A percentile compares a stretch with the other conserved stretches of the same genome.
phyloP scores from a whole-genome alignment of 1,284 basidiomycete genomes.

The Malassezia slooffiae region DNA sequence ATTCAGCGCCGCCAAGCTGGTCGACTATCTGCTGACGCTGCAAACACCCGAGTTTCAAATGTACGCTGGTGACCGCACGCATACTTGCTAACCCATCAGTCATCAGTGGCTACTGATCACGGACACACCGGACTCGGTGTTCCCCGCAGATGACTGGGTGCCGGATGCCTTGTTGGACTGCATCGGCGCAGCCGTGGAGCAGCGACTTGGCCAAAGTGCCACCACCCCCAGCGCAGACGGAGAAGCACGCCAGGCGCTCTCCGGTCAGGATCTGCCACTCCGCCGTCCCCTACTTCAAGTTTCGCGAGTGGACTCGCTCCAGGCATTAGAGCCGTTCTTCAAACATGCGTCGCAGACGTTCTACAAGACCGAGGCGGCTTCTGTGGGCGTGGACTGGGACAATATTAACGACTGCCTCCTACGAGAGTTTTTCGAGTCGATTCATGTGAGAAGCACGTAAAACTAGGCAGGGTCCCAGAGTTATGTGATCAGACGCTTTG shows the following conservation, averaged over 20 bases:
- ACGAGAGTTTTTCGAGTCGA: slow-evolving; percentile 24
- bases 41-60: slow-evolving; percentile 98
- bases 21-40: slow-evolving; percentile 78
- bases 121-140: slow-evolving; percentile 89
- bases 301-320: slow-evolving; percentile 2
- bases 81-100: slow-evolving; percentile 49
- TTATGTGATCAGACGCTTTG: too few relatives aligned
- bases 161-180: slow-evolving; percentile 77
- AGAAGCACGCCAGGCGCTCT: too few relatives aligned
- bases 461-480: too few relatives aligned
- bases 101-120: slow-evolving; percentile 99
- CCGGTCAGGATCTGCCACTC: slow-evolving; percentile 50
- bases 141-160: slow-evolving; percentile 68
- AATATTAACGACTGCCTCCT: slow-evolving; percentile 24
- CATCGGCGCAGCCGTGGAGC: neutral
- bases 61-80: slow-evolving; percentile 54
- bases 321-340: slow-evolving; percentile 15
- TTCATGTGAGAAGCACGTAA: neutral
- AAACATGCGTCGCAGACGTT: slow-evolving; percentile 4
- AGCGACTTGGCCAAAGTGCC: too few relatives aligned
- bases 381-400: slow-evolving; percentile 6
- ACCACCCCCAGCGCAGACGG: too few relatives aligned
- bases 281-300: slow-evolving; percentile 3
- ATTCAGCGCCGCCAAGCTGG: slow-evolving; percentile 79
- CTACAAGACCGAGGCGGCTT: slow-evolving; percentile 4